phyloP scores from a whole-genome alignment of 2,329 filamentous ascomycete genomes.

The Verticillium nonalfalfae region DNA sequence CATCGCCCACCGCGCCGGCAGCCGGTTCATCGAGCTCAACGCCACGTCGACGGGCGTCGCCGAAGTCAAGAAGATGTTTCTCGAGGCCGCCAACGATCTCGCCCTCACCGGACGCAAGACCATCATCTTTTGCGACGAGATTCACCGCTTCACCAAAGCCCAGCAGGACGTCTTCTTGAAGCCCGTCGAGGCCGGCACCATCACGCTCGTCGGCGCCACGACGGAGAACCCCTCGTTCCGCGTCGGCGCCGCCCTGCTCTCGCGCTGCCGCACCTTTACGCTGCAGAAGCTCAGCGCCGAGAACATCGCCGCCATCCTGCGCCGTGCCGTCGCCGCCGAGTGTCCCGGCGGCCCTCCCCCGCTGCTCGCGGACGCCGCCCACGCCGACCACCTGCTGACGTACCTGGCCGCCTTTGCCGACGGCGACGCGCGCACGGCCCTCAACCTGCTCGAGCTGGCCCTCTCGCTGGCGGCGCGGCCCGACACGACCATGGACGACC shows the following conservation, averaged over 20 bases:
- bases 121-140: conserved; percentile 97
- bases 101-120: conserved; percentile 80
- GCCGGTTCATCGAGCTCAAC: conserved; percentile 92
- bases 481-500: conserved; percentile 63
- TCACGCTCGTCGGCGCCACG: conserved; percentile 90
- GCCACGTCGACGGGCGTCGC: conserved; percentile 81
- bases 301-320: conserved; percentile 67
- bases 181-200: conserved; percentile 83
- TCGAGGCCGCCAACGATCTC: conserved; percentile 75
- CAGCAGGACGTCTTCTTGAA: conserved; percentile 95
- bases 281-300: conserved; percentile 67
- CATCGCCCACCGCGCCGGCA: conserved; percentile 75
- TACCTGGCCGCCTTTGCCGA: conserved; percentile 86
- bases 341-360: conserved; percentile 33
- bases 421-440: conserved; percentile 85
- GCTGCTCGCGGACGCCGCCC: conserved; percentile 58
- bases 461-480: conserved; percentile 64
- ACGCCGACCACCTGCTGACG: conserved; percentile 68
- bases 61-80: conserved; percentile 89
- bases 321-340: conserved; percentile 66
- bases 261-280: conserved; percentile 86
- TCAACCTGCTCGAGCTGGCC: conserved; percentile 88
- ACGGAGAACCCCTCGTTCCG: conserved; percentile 97
- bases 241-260: conserved; percentile 79
- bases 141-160: conserved; percentile 83